phyloP scores from a whole-genome alignment of 129 eudicot genomes.

The Heracleum sosnowskyi region DNA sequence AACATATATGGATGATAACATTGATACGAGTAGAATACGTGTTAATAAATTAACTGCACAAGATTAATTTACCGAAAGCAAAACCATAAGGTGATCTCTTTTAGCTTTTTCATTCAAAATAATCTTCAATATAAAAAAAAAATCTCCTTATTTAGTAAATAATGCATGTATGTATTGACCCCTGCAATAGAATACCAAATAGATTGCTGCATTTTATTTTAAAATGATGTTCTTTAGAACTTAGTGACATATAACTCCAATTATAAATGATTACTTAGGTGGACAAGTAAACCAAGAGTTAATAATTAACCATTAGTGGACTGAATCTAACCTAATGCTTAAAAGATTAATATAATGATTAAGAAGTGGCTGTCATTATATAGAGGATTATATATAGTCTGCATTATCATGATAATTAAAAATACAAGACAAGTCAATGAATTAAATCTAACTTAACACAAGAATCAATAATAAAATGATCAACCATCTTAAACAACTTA shows the following conservation, averaged over 20 bases:
- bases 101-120: not conserved
- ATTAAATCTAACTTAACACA: slow-evolving; percentile 22
- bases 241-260: not conserved
- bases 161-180: not conserved
- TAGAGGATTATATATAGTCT: not conserved
- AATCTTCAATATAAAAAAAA: not conserved
- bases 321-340: slow-evolving; percentile 31
- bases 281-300: slow-evolving; percentile 29
- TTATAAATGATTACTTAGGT: slow-evolving; percentile 16
- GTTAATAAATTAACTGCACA: not conserved
- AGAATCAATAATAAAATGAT: slow-evolving; percentile 20
- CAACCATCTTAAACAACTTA: slow-evolving; percentile 6
- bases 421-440: slow-evolving; percentile 25
- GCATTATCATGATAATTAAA: slow-evolving; percentile 17
- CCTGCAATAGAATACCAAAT: not conserved
- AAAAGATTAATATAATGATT: slow-evolving; percentile 10
- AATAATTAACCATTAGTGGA: slow-evolving; percentile 11
- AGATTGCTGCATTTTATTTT: not conserved
- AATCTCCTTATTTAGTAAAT: not conserved
- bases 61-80: not conserved
- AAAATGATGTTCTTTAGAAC: not conserved
- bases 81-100: not conserved
- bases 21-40: too few relatives aligned
- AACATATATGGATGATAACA: too few relatives aligned
- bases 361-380: slow-evolving; percentile 19